Evolutionary conservation across 108 stramenopile species (phyloP), one percentile per base, ranked within the genome.

Genomic region (Cyclostephanos tholiformis): DNA sequence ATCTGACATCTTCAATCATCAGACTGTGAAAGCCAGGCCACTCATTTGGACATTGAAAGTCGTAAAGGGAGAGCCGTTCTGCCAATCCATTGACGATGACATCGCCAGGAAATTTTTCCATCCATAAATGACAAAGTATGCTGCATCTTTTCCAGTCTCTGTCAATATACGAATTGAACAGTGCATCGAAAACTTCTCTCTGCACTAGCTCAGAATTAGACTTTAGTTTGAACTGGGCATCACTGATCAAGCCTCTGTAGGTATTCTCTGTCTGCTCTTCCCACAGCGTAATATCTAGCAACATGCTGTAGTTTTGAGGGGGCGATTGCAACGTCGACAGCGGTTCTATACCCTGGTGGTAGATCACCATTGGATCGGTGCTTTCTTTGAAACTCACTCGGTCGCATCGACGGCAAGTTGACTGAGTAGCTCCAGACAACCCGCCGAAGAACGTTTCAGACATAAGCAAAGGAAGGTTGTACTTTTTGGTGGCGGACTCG

Each of bases 401-500:
- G 59, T 86, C 85, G 38, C 78, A 73, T 26, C 75, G 73, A 14
- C 85, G 76, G 64, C 82, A 84, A 52, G 59, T 73, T 26, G 71
- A 62, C 65, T 85, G 84, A n/a, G 59, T 30, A 27, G 61, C 44
- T 8, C 74, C 65, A 19, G 87, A 74, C 35, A 91, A 48, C 19
- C 86, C 79, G 29, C 78, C 72, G 51, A 80, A 76, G 50, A 89
- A 89, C 27, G 71, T 72, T 22, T 88, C 88, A 4, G 85, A 84
- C 75, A 88, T 79, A 8, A 91, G 64, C n/a, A 91, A 60, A 1
- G 87, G 78, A 4, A 84, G 59, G 12, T 77, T 67, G 75, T 88
- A 91, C 74, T 81, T 72, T 25, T 75, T 79, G 6, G 90, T 87
- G 10, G 87, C 85, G 10, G 84, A 82, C 72, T 91, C 90, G 32